phyloP scores from a whole-genome alignment of 306 rosid genomes.

The barrel medic (Medicago truncatula) region DNA sequence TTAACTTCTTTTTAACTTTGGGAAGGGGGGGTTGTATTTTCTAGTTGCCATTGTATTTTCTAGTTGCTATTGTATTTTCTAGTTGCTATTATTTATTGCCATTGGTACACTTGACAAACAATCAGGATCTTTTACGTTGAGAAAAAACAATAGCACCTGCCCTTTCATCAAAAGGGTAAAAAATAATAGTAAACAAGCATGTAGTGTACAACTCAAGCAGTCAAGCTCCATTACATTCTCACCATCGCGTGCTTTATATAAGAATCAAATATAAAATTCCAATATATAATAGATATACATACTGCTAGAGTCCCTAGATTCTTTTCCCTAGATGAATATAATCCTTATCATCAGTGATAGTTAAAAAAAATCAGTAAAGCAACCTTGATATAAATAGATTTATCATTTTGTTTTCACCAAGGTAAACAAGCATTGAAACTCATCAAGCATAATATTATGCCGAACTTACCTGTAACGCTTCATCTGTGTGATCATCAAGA shows the following conservation, averaged over 20 bases:
- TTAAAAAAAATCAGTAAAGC: conserved; percentile 17
- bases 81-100: neutral
- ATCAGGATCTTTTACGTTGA: conserved; percentile 3
- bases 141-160: neutral
- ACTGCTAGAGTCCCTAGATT: conserved; percentile 11
- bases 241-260: conserved; percentile 10
- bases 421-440: conserved; percentile 31
- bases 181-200: neutral
- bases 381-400: conserved; percentile 36
- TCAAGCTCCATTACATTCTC: conserved; percentile 9
- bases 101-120: neutral
- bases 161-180: conserved; percentile 12
- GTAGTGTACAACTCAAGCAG: conserved; percentile 13
- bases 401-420: neutral
- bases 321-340: conserved; percentile 26
- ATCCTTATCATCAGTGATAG: neutral
- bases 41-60: neutral
- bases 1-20: conserved; percentile 2
- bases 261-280: conserved; percentile 19
- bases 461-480: conserved; percentile 78
- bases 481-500: conserved; percentile 82
- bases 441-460: conserved; percentile 33
- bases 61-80: conserved; percentile 1
- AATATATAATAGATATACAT: neutral
- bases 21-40: conserved; percentile 17